phyloP scores from a whole-genome alignment of 805 yeast species.

The Debaryomyces castellii region DNA sequence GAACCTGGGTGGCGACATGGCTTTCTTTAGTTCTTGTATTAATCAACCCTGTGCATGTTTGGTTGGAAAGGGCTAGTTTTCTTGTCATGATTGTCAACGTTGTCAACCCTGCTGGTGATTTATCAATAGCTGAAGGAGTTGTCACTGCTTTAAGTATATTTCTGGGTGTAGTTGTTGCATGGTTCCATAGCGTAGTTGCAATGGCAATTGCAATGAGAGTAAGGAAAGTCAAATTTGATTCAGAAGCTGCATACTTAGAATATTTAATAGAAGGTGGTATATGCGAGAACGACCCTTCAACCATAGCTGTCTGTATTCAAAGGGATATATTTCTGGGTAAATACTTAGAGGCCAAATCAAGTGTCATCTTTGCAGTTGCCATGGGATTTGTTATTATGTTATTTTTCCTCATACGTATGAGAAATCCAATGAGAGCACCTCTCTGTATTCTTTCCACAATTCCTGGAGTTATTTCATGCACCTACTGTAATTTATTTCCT shows the following conservation, averaged over 20 bases:
- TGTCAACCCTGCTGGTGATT: slow-evolving; percentile 26
- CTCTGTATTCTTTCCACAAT: slow-evolving; percentile 23
- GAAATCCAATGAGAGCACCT: slow-evolving; percentile 17
- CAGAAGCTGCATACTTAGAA: slow-evolving; percentile 14
- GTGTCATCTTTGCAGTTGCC: slow-evolving; percentile 22
- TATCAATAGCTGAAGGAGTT: slow-evolving; percentile 18
- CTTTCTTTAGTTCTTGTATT: slow-evolving; percentile 21
- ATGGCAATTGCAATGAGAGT: slow-evolving; percentile 22
- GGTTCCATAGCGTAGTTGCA: slow-evolving; percentile 23
- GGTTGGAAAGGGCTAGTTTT: slow-evolving; percentile 31
- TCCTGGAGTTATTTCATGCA: slow-evolving; percentile 17
- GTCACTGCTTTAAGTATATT: slow-evolving; percentile 15
- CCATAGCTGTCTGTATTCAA: slow-evolving; percentile 16
- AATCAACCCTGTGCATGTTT: slow-evolving; percentile 20
- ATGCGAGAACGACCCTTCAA: slow-evolving; percentile 18
- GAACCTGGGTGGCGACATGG: slow-evolving; percentile 31
- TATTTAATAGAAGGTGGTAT: slow-evolving; percentile 20
- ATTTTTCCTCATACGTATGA: slow-evolving; percentile 19
- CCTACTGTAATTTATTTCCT: slow-evolving; percentile 28
- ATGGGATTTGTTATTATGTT: slow-evolving; percentile 19
- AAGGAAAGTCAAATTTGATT: slow-evolving; percentile 22
- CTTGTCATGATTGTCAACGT: slow-evolving; percentile 28
- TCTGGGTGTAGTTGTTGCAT: slow-evolving; percentile 15
- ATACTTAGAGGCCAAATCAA: slow-evolving; percentile 16
- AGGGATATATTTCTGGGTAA: slow-evolving; percentile 24